Evolutionary conservation across 2,329 filamentous ascomycete genomes (phyloP), one percentile per base, ranked within the genome.

Genomic region (Ophiostoma sp.): DNA sequence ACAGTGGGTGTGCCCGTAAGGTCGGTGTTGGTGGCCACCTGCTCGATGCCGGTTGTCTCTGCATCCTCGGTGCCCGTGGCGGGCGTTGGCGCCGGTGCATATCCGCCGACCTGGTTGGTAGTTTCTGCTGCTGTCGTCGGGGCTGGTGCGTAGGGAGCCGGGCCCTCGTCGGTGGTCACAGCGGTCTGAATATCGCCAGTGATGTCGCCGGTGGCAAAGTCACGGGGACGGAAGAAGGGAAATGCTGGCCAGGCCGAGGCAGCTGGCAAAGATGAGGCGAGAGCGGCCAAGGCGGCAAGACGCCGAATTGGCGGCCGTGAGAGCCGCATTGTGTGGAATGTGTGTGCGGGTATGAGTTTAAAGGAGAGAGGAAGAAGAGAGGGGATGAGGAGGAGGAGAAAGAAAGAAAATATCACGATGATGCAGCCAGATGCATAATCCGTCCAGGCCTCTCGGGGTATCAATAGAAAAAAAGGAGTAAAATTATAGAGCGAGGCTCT

Each of bases 261-360:
- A 11, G 17, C 22, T 7, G 69, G 69, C 52, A 70, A 19, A 7
- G 33, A 63, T 9, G 33, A 22, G 11, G 55, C 69, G 3, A 71
- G 28, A 6, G 11, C 39, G 39, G 57, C 69, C 55, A 71, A 36
- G 19, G 42, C 39, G 5, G 69, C 69, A 19, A 63, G 28, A 15
- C 55, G 57, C 52, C 69, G 69, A 15, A 33, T 28, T 48, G 69
- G 69, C 15, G 52, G 52, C 42, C 69, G 69, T 63, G 69, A 22
- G 19, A 71, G 39, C 39, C 69, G 39, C 69, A 71, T 71, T 22
- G 28, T 63, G 36, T 28, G 28, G 63, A 15, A 17, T 39, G n/a
- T 19, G 6, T 57, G 11, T 19, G 33, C 22, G 6, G 2, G 28
- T 52, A 45, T 15, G 45, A 11, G 52, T 3, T 36, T 4, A 8